These are phyloP conservation scores for Mucor velutinosus DNA, from an alignment of 371 early-diverging fungal species.

Conservation along the genomic window DNA sequence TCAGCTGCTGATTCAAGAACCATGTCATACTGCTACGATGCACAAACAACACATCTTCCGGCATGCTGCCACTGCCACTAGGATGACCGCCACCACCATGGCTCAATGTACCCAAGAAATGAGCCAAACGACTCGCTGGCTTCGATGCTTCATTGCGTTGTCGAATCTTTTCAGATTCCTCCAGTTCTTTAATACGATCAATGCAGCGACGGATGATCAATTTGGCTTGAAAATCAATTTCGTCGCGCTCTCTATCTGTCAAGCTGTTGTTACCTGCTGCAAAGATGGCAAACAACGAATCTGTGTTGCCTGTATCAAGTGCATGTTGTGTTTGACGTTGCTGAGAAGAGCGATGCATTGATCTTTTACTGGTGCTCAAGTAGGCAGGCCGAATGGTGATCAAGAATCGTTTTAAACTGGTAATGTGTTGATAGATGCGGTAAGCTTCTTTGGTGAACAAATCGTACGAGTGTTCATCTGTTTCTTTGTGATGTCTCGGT, in stretches of 20 bases:
- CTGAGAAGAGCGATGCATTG: constrained; percentile 4
- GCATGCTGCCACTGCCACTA: constrained; percentile 7
- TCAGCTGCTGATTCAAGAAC: constrained; percentile 54
- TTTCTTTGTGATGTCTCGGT: neutral
- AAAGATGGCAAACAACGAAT: constrained; percentile 41
- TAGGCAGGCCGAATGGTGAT: constrained; percentile 51
- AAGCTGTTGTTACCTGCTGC: constrained; percentile 33
- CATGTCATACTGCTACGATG: constrained; percentile 58
- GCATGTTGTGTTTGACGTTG: neutral
- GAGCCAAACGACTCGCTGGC: constrained; percentile 16
- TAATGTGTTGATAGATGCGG: constrained; percentile 49
- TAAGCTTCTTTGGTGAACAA: constrained; percentile 57
- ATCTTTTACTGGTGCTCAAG: constrained; percentile 32
- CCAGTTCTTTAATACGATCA: constrained; percentile 54
- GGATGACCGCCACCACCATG: neutral
- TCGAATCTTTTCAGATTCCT: constrained; percentile 45
- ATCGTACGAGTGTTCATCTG: constrained; percentile 30
- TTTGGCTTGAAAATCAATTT: constrained; percentile 64
- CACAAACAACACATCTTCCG: constrained; percentile 45
- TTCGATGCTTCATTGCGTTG: constrained; percentile 16
- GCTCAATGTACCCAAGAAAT: constrained; percentile 20
- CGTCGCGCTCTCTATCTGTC: constrained; percentile 57
- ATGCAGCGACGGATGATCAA: constrained; percentile 55
- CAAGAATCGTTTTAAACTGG: constrained; percentile 44
- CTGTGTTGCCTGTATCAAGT: neutral